Percentiles rank a stretch among this genome's conserved stretches.
phyloP scores from a whole-genome alignment of 495 filamentous ascomycete species.

The Lasiosphaeria hispida region DNA sequence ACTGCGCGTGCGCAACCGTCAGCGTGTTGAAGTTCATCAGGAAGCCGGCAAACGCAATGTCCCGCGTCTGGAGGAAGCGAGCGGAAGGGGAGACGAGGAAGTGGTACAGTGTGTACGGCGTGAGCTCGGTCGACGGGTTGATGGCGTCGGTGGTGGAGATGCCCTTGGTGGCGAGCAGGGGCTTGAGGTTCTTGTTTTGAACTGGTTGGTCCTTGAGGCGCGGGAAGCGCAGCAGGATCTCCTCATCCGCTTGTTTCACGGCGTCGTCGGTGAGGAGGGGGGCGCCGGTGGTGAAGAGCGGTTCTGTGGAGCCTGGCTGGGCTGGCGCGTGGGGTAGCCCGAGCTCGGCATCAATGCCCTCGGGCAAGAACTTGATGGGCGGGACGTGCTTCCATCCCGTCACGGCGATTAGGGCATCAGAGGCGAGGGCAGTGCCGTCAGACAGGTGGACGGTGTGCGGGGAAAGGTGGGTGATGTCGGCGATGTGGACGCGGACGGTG shows the following conservation, averaged over 20 bases:
- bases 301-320: slow-evolving; percentile 14
- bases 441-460: slow-evolving; percentile 52
- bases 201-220: slow-evolving; percentile 50
- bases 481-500: slow-evolving; percentile 59
- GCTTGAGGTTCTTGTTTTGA: slow-evolving; percentile 41
- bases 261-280: slow-evolving; percentile 17
- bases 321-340: slow-evolving; percentile 40
- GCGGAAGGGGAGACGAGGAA: slow-evolving; percentile 67
- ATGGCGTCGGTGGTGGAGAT: slow-evolving; percentile 32
- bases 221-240: slow-evolving; percentile 68
- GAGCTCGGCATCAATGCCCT: slow-evolving; percentile 47
- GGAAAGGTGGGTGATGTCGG: slow-evolving; percentile 55
- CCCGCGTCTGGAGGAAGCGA: slow-evolving; percentile 49
- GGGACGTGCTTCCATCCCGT: slow-evolving; percentile 68
- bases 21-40: slow-evolving; percentile 63
- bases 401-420: slow-evolving; percentile 65
- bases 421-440: slow-evolving; percentile 51
- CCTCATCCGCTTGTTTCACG: slow-evolving; percentile 52
- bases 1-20: slow-evolving; percentile 63
- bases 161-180: slow-evolving; percentile 41
- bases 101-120: slow-evolving; percentile 55
- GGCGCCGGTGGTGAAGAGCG: slow-evolving; percentile 30
- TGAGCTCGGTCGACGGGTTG: slow-evolving; percentile 36
- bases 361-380: slow-evolving; percentile 61
- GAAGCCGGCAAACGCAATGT: slow-evolving; percentile 66